These are phyloP conservation scores for Ailanthus altissimus DNA, from an alignment of 345 rosid genomes.

Conservation along the genomic window DNA sequence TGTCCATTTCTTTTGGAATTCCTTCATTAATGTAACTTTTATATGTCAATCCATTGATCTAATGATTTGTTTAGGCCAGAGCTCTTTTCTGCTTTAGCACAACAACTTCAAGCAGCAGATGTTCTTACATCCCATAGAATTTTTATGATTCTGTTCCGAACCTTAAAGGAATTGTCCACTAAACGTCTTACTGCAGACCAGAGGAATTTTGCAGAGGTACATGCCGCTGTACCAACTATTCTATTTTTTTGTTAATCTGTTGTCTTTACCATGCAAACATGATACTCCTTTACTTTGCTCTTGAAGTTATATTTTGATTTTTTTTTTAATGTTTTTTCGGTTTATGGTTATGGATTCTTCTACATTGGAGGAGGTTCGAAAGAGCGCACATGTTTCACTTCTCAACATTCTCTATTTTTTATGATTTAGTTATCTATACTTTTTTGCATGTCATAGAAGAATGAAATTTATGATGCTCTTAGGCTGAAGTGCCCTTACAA, in stretches of 20 bases:
- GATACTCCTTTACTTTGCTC: not conserved
- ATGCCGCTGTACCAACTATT: constrained; percentile 16
- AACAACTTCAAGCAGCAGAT: constrained; percentile 82
- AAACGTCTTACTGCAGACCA: constrained; percentile 93
- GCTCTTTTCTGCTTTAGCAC: constrained; percentile 77
- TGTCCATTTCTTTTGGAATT: not conserved
- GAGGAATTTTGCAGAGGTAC: constrained; percentile 79
- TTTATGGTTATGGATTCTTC: not conserved
- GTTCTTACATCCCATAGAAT: constrained; percentile 86
- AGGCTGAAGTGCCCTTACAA: not conserved
- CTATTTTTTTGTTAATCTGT: constrained; percentile 3
- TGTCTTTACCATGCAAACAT: not conserved
- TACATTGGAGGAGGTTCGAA: not conserved
- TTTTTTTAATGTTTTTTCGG: not conserved
- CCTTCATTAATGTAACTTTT: constrained; percentile 20
- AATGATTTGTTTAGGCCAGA: constrained; percentile 68
- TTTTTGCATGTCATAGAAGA: not conserved
- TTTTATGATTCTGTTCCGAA: constrained; percentile 84
- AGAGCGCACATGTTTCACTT: not conserved
- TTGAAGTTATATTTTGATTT: constrained; percentile 12
- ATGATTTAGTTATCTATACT: not conserved
- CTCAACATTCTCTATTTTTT: not conserved
- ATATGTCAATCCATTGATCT: constrained; percentile 23
- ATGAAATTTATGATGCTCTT: not conserved
- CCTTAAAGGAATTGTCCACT: constrained; percentile 87